A percentile compares a stretch with the other conserved stretches of the same genome.
Conservation (phyloP, 2,329 filamentous ascomycete genomes). For the Cytospora chrysosperma region DNA sequence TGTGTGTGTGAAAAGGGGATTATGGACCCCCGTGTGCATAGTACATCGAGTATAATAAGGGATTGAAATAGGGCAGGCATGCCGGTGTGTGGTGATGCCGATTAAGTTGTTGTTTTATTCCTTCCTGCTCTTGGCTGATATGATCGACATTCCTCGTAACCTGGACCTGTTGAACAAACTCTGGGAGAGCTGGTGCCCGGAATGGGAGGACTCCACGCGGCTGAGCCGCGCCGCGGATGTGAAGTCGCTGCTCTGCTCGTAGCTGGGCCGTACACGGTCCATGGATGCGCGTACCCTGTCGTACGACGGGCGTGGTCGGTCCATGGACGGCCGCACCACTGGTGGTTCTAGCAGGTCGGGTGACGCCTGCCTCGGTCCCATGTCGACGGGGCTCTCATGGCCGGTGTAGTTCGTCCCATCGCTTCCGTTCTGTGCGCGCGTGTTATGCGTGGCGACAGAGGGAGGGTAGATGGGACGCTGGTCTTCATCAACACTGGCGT, state of each 20-base stretch:
- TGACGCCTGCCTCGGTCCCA: conserved; percentile 30
- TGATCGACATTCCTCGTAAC: conserved; percentile 32
- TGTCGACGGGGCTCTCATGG: conserved; percentile 61
- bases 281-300: conserved; percentile 84
- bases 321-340: conserved; percentile 55
- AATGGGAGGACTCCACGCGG: conserved; percentile 74
- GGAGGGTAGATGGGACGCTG: conserved; percentile 91
- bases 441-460: conserved; percentile 79
- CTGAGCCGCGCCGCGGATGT: conserved; percentile 84
- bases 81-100: background rate
- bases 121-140: conserved; percentile 30
- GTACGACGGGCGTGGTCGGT: conserved; percentile 77
- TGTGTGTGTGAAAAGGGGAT: conserved; percentile 8
- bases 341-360: conserved; percentile 28
- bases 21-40: conserved; percentile 11
- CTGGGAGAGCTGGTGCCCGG: conserved; percentile 30
- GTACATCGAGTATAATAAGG: conserved; percentile 13
- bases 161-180: conserved; percentile 28
- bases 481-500: conserved; percentile 77
- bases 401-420: conserved; percentile 89
- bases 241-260: conserved; percentile 86
- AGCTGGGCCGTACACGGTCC: conserved; percentile 80
- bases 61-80: background rate
- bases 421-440: conserved; percentile 86
- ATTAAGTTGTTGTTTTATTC: conserved; percentile 16